Percentiles rank a stretch among this genome's conserved stretches.
Evolutionary conservation across 306 rosid genomes (phyloP).

Genomic region (Alnus glutinosa): DNA sequence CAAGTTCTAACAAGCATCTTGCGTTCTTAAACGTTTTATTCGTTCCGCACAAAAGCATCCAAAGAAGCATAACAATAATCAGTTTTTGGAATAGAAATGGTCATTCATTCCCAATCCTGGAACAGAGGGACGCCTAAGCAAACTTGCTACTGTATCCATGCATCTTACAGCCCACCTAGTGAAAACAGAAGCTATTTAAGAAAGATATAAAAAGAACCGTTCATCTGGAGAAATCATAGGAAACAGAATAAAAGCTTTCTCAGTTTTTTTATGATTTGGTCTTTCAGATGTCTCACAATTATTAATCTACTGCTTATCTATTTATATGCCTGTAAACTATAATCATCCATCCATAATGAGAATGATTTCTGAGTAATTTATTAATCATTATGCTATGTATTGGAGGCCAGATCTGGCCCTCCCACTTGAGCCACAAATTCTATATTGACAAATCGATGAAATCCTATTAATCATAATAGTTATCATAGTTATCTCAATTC

Average conservation of each 20-base stretch:
- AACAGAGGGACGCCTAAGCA: neutral
- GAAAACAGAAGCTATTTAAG: neutral
- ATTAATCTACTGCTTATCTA: neutral
- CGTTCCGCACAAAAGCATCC: neutral
- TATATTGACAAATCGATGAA: neutral
- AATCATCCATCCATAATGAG: neutral
- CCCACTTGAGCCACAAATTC: neutral
- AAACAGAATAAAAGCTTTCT: neutral
- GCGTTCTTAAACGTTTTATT: neutral
- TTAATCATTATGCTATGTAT: neutral
- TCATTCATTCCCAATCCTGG: neutral
- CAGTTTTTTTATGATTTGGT: neutral
- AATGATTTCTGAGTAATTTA: neutral
- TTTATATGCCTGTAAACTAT: neutral
- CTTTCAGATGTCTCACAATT: slow-evolving; percentile 1
- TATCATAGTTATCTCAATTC: neutral
- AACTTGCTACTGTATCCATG: neutral
- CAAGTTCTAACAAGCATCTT: neutral
- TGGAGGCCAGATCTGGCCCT: neutral
- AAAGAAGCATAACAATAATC: neutral
- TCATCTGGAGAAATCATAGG: slow-evolving; percentile 1
- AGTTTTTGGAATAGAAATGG: neutral
- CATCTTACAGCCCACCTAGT: too few relatives aligned
- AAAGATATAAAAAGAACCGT: neutral
- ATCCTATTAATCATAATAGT: neutral